Base-by-base conservation (phyloP, 2,329 filamentous ascomycete species). In the Dactylellina cionopaga region DNA sequence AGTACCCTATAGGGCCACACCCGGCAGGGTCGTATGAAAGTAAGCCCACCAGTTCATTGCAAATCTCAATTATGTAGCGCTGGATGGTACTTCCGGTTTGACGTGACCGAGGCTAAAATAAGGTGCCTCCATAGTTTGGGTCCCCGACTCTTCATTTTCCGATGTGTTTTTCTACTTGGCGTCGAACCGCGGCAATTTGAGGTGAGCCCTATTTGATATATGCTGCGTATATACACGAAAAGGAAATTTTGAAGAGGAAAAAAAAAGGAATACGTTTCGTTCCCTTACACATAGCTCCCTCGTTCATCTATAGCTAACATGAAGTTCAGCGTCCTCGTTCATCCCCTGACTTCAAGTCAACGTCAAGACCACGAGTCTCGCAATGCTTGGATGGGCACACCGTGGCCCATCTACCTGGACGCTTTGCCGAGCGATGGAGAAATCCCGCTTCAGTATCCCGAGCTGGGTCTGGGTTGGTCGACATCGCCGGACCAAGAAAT, bases 121-220 rank as follows among this genome's bases (percentile, higher is more conserved):
- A 4, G 29, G 11, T 29, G 11, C 5, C 44, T 54, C 15, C 17
- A 41, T 46, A 64, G 59, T 27, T 17, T 80, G 79, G 79, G 79
- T 80, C 5, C 79, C 79, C 0, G 79, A 79, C 52, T 78, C 78
- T 1, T 80, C 79, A 0, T 80, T 80, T 37, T 79, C 79, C 0
- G 79, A 79, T 35, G 79, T 80, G 6, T 80, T 80, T 52, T 80
- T 79, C 59, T 80, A 80, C 60, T 35, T 80, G 33, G 77, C 79
- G 13, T 55, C 78, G 11, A 80, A 80, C 51, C 76, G 79, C 15
- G 79, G 79, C 37, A 55, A 64, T 47, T 47, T 64, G 35, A 64
- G 59, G 59, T 64, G 29, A 46, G 59, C 11, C 10, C 33, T 35
- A 25, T n/a, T 17, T n/a, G 29, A 5, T 29, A 22, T 46, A 25